Base-by-base conservation (phyloP, 148 eudicot genomes). In the Persicaria tinctoria region DNA sequence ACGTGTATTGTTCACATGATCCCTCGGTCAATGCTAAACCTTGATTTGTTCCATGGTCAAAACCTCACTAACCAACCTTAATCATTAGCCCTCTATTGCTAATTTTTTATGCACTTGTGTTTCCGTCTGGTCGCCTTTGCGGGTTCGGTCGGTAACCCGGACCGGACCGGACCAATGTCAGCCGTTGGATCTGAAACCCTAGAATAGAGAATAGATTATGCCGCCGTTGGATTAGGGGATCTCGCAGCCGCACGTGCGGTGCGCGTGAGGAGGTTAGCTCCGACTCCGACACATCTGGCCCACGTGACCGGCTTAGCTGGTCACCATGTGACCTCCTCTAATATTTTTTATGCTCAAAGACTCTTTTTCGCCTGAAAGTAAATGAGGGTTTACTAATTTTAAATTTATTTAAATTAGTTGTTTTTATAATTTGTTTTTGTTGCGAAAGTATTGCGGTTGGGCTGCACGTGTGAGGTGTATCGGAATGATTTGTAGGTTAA, bases 261-360 rank as follows among this genome's bases (percentile, higher is more conserved):
- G 53, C 53, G 12, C 48, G 18, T 66, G 48, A 50, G 53, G 53
- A 50, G 53, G 53, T 50, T 50, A 32, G 41, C 41, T 32, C 41
- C 12, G 53, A 10, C 44, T 20, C 74, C 54, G n/a, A 70, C 73
- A 49, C 50, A 72, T 72, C 59, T 72, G 74, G 74, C 74, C 57
- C 74, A 72, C 57, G 74, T 72, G 74, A 49, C 56, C 74, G 56
- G n/a, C 74, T 50, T 72, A 49, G 74, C 74, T 72, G 74, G 74
- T 50, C 20, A 6, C 17, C 74, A 50, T 72, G 74, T 66, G 46
- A 8, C 12, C 8, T 27, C 45, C 12, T 50, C 53, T 50, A 50
- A 50, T 8, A 32, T 32, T 32, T 32, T 32, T 23, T 23, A 23
- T 23, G 27, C 27, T 23, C 27, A 23, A 23, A 23, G 27, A 23